These are phyloP conservation scores for Poa annua DNA, from an alignment of 176 grass and related monocot genomes.

Conservation along the genomic window DNA sequence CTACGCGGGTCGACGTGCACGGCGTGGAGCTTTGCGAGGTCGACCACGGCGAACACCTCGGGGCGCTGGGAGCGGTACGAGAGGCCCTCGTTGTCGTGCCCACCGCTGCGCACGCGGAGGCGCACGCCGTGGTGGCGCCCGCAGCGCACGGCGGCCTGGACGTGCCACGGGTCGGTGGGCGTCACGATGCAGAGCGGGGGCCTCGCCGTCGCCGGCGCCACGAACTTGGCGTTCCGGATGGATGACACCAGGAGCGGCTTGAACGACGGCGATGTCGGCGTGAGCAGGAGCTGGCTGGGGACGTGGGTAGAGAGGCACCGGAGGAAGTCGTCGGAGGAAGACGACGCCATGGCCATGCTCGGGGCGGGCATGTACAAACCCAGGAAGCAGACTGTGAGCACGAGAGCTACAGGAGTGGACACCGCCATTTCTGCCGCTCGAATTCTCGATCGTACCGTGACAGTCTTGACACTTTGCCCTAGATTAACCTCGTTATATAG, in stretches of 20 bases:
- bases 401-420: neutral
- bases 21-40: neutral
- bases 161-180: conserved; percentile 44
- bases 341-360: neutral
- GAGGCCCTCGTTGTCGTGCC: conserved; percentile 79
- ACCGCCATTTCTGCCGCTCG: neutral
- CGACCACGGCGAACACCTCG: neutral
- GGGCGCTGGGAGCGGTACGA: conserved; percentile 46
- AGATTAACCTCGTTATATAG: neutral
- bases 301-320: conserved; percentile 34
- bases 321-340: neutral
- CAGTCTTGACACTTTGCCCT: neutral
- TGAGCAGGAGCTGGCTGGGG: conserved; percentile 23
- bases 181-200: conserved; percentile 64
- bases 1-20: neutral
- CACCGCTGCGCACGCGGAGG: conserved; percentile 68
- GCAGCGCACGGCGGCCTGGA: conserved; percentile 57
- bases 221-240: conserved; percentile 50
- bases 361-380: neutral
- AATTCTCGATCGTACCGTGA: neutral
- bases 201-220: conserved; percentile 27
- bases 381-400: neutral
- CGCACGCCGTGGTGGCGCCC: conserved; percentile 38
- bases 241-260: conserved; percentile 40
- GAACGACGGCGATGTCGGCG: conserved; percentile 28